Percentiles rank a stretch among this genome's conserved stretches.
Conservation (phyloP, 2,329 filamentous ascomycete species). For the Neocucurbitaria cava region DNA sequence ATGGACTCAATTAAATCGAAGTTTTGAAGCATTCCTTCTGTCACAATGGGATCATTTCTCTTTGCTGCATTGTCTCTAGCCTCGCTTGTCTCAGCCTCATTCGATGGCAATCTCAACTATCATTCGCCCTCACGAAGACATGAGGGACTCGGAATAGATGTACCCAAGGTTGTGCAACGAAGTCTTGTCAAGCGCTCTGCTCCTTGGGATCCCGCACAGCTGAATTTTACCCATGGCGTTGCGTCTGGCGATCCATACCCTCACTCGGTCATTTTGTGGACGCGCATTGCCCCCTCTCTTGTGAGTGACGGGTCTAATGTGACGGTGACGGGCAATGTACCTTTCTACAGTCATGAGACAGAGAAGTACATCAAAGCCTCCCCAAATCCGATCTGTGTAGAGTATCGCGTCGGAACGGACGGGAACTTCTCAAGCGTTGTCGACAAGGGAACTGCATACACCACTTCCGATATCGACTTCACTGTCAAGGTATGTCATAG, state of each 20-base stretch:
- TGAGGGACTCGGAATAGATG: conserved; percentile 66
- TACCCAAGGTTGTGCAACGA: conserved; percentile 65
- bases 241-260: conserved; percentile 56
- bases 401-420: conserved; percentile 66
- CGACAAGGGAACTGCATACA: conserved; percentile 68
- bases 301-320: conserved; percentile 52
- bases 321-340: conserved; percentile 63
- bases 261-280: conserved; percentile 48
- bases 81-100: conserved; percentile 25
- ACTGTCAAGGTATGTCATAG: conserved; percentile 66
- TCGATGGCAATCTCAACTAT: conserved; percentile 67
- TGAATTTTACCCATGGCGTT: conserved; percentile 55
- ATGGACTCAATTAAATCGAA: not conserved
- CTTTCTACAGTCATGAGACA: conserved; percentile 61
- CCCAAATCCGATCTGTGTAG: conserved; percentile 69
- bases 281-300: conserved; percentile 45
- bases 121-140: conserved; percentile 69
- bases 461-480: conserved; percentile 76
- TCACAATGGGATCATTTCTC: conserved; percentile 22
- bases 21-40: not conserved
- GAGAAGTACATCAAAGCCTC: conserved; percentile 62
- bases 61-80: conserved; percentile 22
- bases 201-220: conserved; percentile 48
- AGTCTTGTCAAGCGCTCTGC: conserved; percentile 36
- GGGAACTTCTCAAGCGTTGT: conserved; percentile 57